These are phyloP conservation scores for Trichoderma asperellum DNA, from an alignment of 2,329 filamentous ascomycete species.

Conservation along the genomic window DNA sequence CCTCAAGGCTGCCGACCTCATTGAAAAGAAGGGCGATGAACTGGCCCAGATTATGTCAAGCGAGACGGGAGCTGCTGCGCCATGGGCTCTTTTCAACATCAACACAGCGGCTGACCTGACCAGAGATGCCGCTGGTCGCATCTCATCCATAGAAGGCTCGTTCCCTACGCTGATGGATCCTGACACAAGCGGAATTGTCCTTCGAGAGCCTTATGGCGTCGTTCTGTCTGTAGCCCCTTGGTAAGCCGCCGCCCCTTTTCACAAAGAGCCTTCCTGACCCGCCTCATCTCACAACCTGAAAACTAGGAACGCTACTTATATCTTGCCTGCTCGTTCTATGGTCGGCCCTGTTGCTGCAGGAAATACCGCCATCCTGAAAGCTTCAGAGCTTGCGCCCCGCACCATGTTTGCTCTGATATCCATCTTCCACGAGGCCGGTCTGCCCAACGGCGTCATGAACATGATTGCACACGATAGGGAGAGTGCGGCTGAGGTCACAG, in stretches of 20 bases:
- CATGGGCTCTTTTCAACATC: constrained; percentile 50
- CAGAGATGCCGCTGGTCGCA: constrained; percentile 50
- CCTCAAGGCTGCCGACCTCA: constrained; percentile 67
- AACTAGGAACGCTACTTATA: constrained; percentile 60
- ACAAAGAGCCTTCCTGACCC: neutral
- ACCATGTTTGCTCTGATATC: constrained; percentile 65
- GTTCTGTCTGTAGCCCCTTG: constrained; percentile 80
- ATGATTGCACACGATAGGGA: constrained; percentile 68
- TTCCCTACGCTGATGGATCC: constrained; percentile 43
- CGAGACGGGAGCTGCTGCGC: constrained; percentile 49
- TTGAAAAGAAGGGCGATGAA: constrained; percentile 64
- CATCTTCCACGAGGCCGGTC: constrained; percentile 72
- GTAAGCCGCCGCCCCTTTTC: constrained; percentile 50
- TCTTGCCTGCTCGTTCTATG: constrained; percentile 59
- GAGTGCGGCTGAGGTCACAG: constrained; percentile 69
- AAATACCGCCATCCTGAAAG: constrained; percentile 78
- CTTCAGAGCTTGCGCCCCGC: constrained; percentile 68
- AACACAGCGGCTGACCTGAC: constrained; percentile 44
- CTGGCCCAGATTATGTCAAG: constrained; percentile 60
- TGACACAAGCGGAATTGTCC: constrained; percentile 59
- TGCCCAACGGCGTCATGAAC: constrained; percentile 76
- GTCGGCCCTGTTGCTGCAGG: constrained; percentile 72
- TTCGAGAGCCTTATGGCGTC: constrained; percentile 79
- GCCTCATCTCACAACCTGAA: neutral
- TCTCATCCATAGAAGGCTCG: constrained; percentile 45